Evolutionary conservation across 2,329 filamentous ascomycete species (phyloP).

Genomic region (Ceratocystis huliohia): DNA sequence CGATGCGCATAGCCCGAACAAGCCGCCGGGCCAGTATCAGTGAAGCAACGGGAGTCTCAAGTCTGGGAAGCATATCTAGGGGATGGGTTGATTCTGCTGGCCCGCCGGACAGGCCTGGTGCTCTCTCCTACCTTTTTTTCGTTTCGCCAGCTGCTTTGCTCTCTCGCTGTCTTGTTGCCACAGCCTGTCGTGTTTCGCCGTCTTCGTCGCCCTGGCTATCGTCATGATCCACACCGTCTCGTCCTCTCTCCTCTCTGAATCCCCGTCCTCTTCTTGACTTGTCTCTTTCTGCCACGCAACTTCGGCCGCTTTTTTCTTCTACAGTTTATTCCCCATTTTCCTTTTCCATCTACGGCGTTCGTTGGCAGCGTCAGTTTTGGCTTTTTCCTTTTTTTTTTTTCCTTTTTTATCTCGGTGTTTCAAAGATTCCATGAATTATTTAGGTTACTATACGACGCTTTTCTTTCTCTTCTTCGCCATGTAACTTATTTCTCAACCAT

Average conservation of each 20-base stretch:
- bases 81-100: background rate
- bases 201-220: background rate
- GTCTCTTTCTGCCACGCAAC: background rate
- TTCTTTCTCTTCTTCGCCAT: background rate
- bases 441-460: constrained; percentile 3
- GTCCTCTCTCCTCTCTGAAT: background rate
- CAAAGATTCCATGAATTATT: constrained; percentile 8
- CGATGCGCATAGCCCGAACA: constrained; percentile 18
- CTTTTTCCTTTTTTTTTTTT: background rate
- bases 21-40: constrained; percentile 17
- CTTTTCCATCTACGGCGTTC: background rate
- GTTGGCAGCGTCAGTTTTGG: background rate
- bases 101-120: too few relatives aligned
- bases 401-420: background rate
- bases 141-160: background rate
- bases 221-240: background rate
- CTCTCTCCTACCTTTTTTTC: background rate
- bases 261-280: background rate
- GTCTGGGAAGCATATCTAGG: background rate
- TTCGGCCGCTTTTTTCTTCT: background rate
- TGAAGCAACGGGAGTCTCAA: background rate
- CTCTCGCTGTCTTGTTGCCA: background rate
- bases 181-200: background rate
- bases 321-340: background rate
- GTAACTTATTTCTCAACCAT: constrained; percentile 6